Evolutionary conservation across 306 rosid species (phyloP), one percentile per base, ranked within the genome.

Genomic region (Dryas drummondii): DNA sequence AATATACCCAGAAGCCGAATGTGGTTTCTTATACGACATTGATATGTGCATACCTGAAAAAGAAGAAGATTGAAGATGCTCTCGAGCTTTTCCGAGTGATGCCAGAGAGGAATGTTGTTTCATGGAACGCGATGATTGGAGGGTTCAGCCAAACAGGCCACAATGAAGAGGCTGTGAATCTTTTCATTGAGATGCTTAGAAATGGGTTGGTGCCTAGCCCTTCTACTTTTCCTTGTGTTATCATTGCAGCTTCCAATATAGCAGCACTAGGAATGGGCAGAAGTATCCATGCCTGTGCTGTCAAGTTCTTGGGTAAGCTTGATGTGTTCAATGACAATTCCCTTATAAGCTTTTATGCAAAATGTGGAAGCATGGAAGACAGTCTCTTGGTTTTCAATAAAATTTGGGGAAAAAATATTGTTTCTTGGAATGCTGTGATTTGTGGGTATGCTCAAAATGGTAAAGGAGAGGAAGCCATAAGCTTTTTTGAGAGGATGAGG

Each of bases 391-490:
- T 87, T 70, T 91, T 91, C 70, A 55, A 84, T 54, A 90, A 82
- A 72, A 85, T 84, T 69, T 19, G 40, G 41, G 81, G 76, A 79
- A 88, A 81, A 84, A 87, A 72, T 71, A 72, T 78, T 40, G 97
- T 91, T 79, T 94, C 98, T 4, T 94, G 98, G 94, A 94, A 94
- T 82, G 94, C 97, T 41, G 56, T 91, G 76, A 85, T 91, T 44
- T 91, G 93, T 84, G 97, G 97, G 49, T 91, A 88, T 81, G 98
- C 97, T 70, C 97, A 94, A 79, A 91, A 91, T 75, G 97, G 98
- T 41, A 76, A 86, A 85, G 97, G 96, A 46, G 66, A 65, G 47
- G 94, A 87, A 86, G 97, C 98, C 32, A 76, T 91, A 76, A 80
- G 70, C 62, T 84, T 91, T 82, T 94, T 79, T n/a, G 58, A 84